phyloP scores from a whole-genome alignment of 1,139 yeast genomes.

The Sugiyamaella pinicola region DNA sequence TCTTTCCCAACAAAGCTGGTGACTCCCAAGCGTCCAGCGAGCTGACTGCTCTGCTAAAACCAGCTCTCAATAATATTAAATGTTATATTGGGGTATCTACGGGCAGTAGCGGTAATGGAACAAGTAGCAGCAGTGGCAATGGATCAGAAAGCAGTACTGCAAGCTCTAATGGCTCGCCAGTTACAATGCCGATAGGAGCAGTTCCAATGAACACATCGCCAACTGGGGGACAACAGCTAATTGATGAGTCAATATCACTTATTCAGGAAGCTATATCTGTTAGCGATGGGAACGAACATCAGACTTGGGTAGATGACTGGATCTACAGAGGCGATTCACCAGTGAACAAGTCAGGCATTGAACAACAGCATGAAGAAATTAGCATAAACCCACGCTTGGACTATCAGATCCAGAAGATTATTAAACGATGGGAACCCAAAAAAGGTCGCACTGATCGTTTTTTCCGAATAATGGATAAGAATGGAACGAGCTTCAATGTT shows the following conservation, averaged over 20 bases:
- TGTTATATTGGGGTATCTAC: background rate
- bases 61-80: slow-evolving; percentile 3
- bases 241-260: slow-evolving; percentile 24
- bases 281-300: slow-evolving; percentile 24
- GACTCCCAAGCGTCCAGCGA: background rate
- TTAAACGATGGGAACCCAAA: slow-evolving; percentile 30
- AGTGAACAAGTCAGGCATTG: slow-evolving; percentile 20
- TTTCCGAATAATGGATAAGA: slow-evolving; percentile 33
- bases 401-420: slow-evolving; percentile 26
- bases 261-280: slow-evolving; percentile 24
- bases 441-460: slow-evolving; percentile 31
- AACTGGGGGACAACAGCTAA: slow-evolving; percentile 10
- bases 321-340: slow-evolving; percentile 16
- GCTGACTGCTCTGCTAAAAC: background rate
- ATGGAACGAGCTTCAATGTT: slow-evolving; percentile 30
- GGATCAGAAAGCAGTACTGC: slow-evolving; percentile 10
- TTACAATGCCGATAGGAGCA: slow-evolving; percentile 8
- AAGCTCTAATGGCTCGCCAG: slow-evolving; percentile 16
- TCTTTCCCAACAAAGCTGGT: background rate
- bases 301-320: slow-evolving; percentile 24
- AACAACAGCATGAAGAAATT: slow-evolving; percentile 12
- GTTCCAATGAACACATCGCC: background rate
- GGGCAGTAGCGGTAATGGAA: slow-evolving; percentile 8
- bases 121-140: slow-evolving; percentile 14
- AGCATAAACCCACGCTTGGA: slow-evolving; percentile 12